Conservation (phyloP, 352 stramenopile species). For the Phytopythium cucurbitacearum region DNA sequence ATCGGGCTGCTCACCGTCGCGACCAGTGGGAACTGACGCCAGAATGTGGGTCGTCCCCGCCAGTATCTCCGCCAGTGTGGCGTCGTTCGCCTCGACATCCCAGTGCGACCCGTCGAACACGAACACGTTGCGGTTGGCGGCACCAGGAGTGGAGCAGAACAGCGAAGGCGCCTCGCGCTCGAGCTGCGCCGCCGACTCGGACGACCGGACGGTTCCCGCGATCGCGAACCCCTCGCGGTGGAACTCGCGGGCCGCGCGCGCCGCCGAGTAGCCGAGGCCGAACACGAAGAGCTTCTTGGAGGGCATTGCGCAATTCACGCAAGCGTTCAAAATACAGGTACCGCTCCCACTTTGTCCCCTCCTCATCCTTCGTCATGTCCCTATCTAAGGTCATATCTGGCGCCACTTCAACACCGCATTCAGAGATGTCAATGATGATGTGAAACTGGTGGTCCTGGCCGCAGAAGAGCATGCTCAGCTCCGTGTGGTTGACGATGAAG, state of each 20-base stretch:
- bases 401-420: no score
- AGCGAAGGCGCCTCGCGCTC: conserved; percentile 21
- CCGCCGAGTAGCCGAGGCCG: conserved; percentile 83
- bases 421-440: no score
- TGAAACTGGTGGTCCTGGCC: no score
- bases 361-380: no score
- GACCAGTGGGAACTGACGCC: conserved; percentile 55
- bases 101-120: conserved; percentile 75
- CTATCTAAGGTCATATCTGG: no score
- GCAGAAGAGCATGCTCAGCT: no score
- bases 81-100: conserved; percentile 26
- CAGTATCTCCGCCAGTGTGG: conserved; percentile 45
- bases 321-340: no score
- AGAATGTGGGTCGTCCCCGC: conserved; percentile 69
- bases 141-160: conserved; percentile 26
- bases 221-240: conserved; percentile 53
- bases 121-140: conserved; percentile 52
- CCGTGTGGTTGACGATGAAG: no score
- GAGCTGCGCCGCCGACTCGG: conserved; percentile 40
- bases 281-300: conserved; percentile 83
- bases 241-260: conserved; percentile 67
- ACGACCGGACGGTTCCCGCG: conserved; percentile 66
- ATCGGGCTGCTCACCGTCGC: conserved; percentile 47
- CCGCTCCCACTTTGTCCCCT: no score
- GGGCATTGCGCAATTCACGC: no score